A percentile compares a stretch with the other conserved stretches of the same genome.
Conservation (phyloP, 352 stramenopile species). For the Pythium angustatum region DNA sequence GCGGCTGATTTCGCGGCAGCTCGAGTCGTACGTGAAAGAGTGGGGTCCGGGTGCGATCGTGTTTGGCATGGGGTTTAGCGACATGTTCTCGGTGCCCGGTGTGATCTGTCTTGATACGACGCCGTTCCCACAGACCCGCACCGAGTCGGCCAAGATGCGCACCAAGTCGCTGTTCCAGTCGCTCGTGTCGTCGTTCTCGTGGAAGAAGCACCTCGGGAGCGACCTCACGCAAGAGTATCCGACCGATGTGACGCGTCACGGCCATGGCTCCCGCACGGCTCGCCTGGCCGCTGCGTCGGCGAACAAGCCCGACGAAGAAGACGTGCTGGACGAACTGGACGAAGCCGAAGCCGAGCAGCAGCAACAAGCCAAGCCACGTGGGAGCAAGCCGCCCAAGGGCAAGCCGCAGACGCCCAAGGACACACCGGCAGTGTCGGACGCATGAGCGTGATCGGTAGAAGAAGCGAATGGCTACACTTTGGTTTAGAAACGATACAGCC, state of each 20-base stretch:
- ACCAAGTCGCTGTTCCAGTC: constrained; percentile 78
- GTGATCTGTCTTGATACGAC: constrained; percentile 84
- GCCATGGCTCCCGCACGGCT: constrained; percentile 4
- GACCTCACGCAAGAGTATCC: constrained; percentile 75
- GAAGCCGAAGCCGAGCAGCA: constrained; percentile 4
- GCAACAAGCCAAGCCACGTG: constrained; percentile 3
- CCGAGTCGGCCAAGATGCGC: constrained; percentile 68
- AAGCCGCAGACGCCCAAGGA: constrained; percentile 4
- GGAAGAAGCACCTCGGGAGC: constrained; percentile 78
- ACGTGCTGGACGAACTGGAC: constrained; percentile 8
- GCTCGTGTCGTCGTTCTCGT: constrained; percentile 66
- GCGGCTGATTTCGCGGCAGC: constrained; percentile 77
- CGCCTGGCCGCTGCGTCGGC: neutral
- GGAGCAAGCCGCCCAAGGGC: neutral
- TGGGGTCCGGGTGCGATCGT: constrained; percentile 83
- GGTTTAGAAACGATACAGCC: constrained; percentile 14
- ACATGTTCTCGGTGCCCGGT: constrained; percentile 84
- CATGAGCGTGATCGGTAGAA: too few relatives aligned
- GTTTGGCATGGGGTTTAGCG: constrained; percentile 86
- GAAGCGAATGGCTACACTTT: constrained; percentile 22
- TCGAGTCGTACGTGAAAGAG: constrained; percentile 85
- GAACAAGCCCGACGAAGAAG: constrained; percentile 8
- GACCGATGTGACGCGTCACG: neutral
- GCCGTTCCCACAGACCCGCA: constrained; percentile 76
- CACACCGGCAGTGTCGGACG: too few relatives aligned